These are phyloP conservation scores for Dimocarpus longan DNA, from an alignment of 345 rosid species.

Conservation along the genomic window DNA sequence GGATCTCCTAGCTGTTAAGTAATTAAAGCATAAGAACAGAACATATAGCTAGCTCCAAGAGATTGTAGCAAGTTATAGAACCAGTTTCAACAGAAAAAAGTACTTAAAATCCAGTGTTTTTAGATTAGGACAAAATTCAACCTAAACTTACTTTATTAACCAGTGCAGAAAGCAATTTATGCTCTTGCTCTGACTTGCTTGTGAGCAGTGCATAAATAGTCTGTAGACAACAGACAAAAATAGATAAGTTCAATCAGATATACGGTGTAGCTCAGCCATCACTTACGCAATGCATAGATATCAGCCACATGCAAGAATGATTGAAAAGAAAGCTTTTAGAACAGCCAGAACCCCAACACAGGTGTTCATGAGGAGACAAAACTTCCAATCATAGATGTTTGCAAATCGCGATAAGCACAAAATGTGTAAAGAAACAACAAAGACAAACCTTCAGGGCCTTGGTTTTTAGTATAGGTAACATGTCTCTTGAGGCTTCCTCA, in stretches of 20 bases:
- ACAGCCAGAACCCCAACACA: not conserved
- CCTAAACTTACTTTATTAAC: conserved; percentile 78
- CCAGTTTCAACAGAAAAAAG: conserved; percentile 8
- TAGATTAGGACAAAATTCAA: conserved; percentile 7
- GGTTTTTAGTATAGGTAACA: conserved; percentile 82
- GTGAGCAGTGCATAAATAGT: conserved; percentile 70
- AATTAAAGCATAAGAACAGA: conserved; percentile 26
- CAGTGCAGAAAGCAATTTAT: conserved; percentile 73
- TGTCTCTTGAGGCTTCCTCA: conserved; percentile 94
- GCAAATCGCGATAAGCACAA: not conserved
- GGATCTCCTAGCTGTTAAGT: conserved; percentile 89
- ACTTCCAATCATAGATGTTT: not conserved
- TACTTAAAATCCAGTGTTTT: not conserved
- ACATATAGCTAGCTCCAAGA: conserved; percentile 7
- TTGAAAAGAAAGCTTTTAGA: not conserved
- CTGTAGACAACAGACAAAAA: conserved; percentile 44
- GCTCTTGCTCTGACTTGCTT: conserved; percentile 94
- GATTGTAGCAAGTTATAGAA: not conserved
- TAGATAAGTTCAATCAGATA: not conserved
- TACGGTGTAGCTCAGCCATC: not conserved
- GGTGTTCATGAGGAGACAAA: not conserved
- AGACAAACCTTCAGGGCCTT: conserved; percentile 78
- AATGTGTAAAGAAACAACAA: not conserved
- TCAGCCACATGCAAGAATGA: not conserved
- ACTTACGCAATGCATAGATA: not conserved